These are phyloP conservation scores for Kazachstania bromeliacearum DNA, from an alignment of 805 yeast genomes.

Conservation along the genomic window DNA sequence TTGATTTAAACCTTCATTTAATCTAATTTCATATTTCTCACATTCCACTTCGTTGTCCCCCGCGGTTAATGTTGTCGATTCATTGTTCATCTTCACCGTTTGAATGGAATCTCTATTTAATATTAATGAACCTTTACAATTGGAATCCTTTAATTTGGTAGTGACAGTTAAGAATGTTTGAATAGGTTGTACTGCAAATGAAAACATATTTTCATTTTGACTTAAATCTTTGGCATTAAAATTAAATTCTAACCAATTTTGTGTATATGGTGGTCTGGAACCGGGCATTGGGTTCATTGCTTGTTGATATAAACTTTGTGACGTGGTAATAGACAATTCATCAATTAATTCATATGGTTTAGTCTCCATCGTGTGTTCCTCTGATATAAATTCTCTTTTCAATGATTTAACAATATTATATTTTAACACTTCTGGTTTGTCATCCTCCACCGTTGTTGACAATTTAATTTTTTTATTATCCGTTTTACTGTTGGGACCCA, in stretches of 20 bases:
- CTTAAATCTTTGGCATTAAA: conserved; percentile 20
- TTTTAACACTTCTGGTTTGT: conserved; percentile 19
- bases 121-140: conserved; percentile 7
- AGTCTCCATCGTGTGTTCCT: conserved; percentile 16
- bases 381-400: conserved; percentile 14
- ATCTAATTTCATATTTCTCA: conserved; percentile 22
- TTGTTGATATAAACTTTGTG: conserved; percentile 22
- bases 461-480: background rate
- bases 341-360: conserved; percentile 19
- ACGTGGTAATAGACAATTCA: conserved; percentile 20
- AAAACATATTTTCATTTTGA: conserved; percentile 22
- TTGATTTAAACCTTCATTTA: conserved; percentile 25
- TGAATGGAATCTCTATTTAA: conserved; percentile 20
- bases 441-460: conserved; percentile 4
- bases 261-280: conserved; percentile 23
- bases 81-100: conserved; percentile 3
- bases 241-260: conserved; percentile 25
- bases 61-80: background rate
- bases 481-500: conserved; percentile 15
- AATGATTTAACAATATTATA: conserved; percentile 24
- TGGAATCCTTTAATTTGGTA: conserved; percentile 11
- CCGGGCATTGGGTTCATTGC: conserved; percentile 24
- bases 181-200: conserved; percentile 23
- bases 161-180: conserved; percentile 23
- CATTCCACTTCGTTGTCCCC: conserved; percentile 9